Evolutionary conservation across 768 basidiomycete species (phyloP), one percentile per base, ranked within the genome.

Genomic region (Suillus decipiens): DNA sequence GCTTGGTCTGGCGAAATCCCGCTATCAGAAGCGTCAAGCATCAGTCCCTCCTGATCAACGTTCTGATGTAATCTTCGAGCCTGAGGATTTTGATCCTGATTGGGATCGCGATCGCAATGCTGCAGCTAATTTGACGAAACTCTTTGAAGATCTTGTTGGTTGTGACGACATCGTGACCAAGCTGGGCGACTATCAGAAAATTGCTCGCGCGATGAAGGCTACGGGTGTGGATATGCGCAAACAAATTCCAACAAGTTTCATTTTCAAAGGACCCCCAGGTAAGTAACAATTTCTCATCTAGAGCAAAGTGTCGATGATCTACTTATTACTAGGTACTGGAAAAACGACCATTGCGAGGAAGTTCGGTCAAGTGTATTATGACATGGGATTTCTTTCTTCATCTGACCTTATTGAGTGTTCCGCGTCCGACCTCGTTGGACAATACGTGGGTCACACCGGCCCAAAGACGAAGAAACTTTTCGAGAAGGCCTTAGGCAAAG

Each of bases 241-340:
- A n/a, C 76, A 79, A 17, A 82, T 89, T 45, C 88, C 89, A 0
- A 88, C 73, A n/a, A 80, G 79, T 47, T 90, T 89, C 57, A 74
- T 90, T 2, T 89, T 90, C 79, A 89, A 87, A 67, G 89, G 89
- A 0, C 89, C 89, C 6, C 89, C 89, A 64, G 88, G 84, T 87
- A 68, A 67, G 78, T 69, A 53, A 14, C 12, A 12, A 5, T 4
- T 41, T 24, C 14, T 45, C 5, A 10, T 42, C 12, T 37, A 0
- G 33, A 53, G 19, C 51, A 11, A 39, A 14, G 24, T 31, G 47
- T 14, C 47, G 19, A 41, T 54, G 9, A 19, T n/a, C n/a, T n/a
- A 12, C 31, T 34, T 34, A n/a, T 42, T 33, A 17, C 19, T 15
- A 87, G 87, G 87, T 4, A 87, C 86, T 0, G 86, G 87, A 17